Percentiles rank a stretch among this genome's conserved stretches.
Evolutionary conservation across 2,329 filamentous ascomycete species (phyloP).

Genomic region (Ilyonectria destructans): DNA sequence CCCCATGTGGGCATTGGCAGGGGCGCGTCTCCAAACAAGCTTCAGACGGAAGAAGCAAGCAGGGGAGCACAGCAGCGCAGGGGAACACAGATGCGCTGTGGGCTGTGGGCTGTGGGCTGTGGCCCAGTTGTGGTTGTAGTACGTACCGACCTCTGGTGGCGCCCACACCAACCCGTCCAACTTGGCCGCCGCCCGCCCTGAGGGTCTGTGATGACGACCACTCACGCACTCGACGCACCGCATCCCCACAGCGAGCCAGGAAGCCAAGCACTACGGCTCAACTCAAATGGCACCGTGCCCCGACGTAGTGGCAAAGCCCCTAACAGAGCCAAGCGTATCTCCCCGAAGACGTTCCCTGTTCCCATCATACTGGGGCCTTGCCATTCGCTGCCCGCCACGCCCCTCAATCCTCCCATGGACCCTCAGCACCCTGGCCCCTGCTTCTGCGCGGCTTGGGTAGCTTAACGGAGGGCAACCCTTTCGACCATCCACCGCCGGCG

Average conservation of each 20-base stretch:
- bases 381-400: constrained; percentile 45
- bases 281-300: constrained; percentile 47
- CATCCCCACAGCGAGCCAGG: constrained; percentile 43
- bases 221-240: constrained; percentile 36
- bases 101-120: too few relatives aligned
- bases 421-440: constrained; percentile 40
- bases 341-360: constrained; percentile 46
- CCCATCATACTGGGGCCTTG: constrained; percentile 45
- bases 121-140: not conserved
- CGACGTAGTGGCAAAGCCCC: not conserved
- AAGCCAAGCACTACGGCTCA: constrained; percentile 46
- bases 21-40: constrained; percentile 49
- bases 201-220: constrained; percentile 48
- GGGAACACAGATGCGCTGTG: constrained; percentile 34
- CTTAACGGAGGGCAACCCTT: constrained; percentile 7
- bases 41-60: constrained; percentile 48
- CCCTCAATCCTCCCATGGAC: constrained; percentile 40
- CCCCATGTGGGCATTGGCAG: constrained; percentile 40
- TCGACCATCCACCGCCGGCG: constrained; percentile 24
- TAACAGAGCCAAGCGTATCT: constrained; percentile 42
- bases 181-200: constrained; percentile 20
- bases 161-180: not conserved
- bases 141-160: not conserved
- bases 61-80: constrained; percentile 22
- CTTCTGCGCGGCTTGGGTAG: constrained; percentile 32